A percentile compares a stretch with the other conserved stretches of the same genome.
Evolutionary conservation across 1,284 basidiomycete genomes (phyloP).

Genomic region (Wolfiporia cocos): DNA sequence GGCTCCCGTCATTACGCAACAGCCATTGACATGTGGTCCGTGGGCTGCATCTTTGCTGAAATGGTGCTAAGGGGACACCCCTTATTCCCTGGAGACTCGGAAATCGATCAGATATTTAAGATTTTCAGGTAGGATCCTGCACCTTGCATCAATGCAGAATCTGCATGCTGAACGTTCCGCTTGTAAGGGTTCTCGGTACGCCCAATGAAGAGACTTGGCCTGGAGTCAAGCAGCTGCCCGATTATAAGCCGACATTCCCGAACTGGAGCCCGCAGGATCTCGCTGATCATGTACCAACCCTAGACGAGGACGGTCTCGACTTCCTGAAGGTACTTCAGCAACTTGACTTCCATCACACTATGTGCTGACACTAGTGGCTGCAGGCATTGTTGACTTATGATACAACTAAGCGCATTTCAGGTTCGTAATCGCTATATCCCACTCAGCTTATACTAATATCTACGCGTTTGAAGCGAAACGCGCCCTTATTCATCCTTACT

Average conservation of each 20-base stretch:
- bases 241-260: conserved; percentile 97
- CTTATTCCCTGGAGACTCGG: conserved; percentile 96
- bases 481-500: conserved; percentile 80
- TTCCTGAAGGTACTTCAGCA: conserved; percentile 57
- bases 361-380: neutral
- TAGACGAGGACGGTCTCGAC: conserved; percentile 74
- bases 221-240: conserved; percentile 83
- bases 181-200: conserved; percentile 82
- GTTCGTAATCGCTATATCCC: conserved; percentile 37
- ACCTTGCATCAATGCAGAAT: neutral
- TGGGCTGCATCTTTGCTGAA: conserved; percentile 92
- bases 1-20: conserved; percentile 96
- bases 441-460: neutral
- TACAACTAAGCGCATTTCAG: conserved; percentile 90
- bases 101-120: conserved; percentile 99
- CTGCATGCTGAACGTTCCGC: neutral
- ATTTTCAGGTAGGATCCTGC: conserved; percentile 77
- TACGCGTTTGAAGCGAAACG: conserved; percentile 64
- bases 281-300: conserved; percentile 54
- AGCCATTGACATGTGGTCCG: conserved; percentile 98
- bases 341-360: neutral
- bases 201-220: conserved; percentile 93
- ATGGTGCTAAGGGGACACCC: conserved; percentile 88
- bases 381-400: conserved; percentile 88
- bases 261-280: conserved; percentile 83